Evolutionary conservation across 805 yeast species (phyloP), one percentile per base, ranked within the genome.

Genomic region (Starmerella gropengiesseri): DNA sequence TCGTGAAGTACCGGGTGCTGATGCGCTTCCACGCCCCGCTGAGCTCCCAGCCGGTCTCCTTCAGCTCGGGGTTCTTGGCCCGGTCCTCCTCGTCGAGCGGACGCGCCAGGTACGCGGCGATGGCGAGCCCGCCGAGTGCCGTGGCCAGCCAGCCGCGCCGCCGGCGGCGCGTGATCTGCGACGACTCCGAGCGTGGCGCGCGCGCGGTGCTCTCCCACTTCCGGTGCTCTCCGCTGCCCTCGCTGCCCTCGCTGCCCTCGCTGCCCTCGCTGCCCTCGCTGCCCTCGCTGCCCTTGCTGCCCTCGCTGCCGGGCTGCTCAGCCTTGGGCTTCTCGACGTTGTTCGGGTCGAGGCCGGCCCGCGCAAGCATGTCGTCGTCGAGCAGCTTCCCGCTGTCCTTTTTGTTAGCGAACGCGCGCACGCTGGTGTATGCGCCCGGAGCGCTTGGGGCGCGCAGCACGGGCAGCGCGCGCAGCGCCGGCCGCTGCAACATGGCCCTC

Each of bases 41-140:
- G 6, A 84, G 79, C 19, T 48, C 51, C 5, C 80, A 60, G 59
- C 74, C 78, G 0, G 95, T 95, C 57, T 79, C 74, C 26, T 65
- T 70, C 48, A 80, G 68, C 19, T 65, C 70, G 18, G 68, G 63
- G 50, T 68, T 65, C 49, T 77, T 79, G 44, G 70, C 66, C 52
- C 82, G 83, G 50, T 80, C 93, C 37, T 68, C 77, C 22, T 74
- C 77, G 48, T 83, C 94, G 85, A 94, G 86, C 54, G 86, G 78
- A 60, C 98, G 75, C 37, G 81, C 73, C 65, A 84, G 60, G 61
- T 81, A 89, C 12, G 69, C 68, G 20, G 75, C 57, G 14, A 73
- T 70, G 37, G 78, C 62, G 62, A 82, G 82, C 55, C 81, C 76
- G 20, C 47, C 41, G 17, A 40, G 36, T 3, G 41, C 45, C 11